Evolutionary conservation across 805 yeast genomes (phyloP).

Genomic region (Wickerhamomyces subpelliculosus): DNA sequence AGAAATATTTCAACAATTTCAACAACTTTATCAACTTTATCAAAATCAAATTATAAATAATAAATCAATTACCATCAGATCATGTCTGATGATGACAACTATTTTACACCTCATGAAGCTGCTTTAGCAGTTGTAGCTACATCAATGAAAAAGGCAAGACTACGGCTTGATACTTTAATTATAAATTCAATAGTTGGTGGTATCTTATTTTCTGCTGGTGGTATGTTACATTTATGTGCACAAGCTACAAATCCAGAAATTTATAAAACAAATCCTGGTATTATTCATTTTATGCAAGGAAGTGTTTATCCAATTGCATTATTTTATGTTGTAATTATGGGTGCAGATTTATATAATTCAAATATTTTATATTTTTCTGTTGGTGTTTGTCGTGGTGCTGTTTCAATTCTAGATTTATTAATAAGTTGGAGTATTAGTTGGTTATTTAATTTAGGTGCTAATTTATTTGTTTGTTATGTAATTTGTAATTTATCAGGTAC

Average conservation of each 20-base stretch:
- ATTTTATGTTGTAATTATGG: slow-evolving; percentile 68
- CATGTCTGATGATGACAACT: slow-evolving; percentile 39
- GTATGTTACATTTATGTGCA: slow-evolving; percentile 56
- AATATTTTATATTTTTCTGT: slow-evolving; percentile 67
- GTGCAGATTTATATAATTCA: slow-evolving; percentile 71
- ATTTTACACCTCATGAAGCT: slow-evolving; percentile 72
- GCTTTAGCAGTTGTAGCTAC: slow-evolving; percentile 83
- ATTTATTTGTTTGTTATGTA: slow-evolving; percentile 58
- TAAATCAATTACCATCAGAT: no score
- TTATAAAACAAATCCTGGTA: slow-evolving; percentile 39
- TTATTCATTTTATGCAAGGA: slow-evolving; percentile 52
- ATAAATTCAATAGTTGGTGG: slow-evolving; percentile 69
- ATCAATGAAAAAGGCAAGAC: slow-evolving; percentile 73
- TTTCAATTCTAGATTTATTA: slow-evolving; percentile 51
- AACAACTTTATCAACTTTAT: neutral
- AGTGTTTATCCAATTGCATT: slow-evolving; percentile 62
- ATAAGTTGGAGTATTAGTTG: slow-evolving; percentile 65
- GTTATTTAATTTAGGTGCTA: slow-evolving; percentile 58
- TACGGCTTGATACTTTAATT: slow-evolving; percentile 50
- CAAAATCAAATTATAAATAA: neutral
- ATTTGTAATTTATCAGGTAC: slow-evolving; percentile 52
- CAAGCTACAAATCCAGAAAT: slow-evolving; percentile 45
- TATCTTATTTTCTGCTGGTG: slow-evolving; percentile 60
- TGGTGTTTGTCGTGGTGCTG: slow-evolving; percentile 65
- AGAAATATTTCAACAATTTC: no score